These are phyloP conservation scores for Didymosphaeria variabile DNA, from an alignment of 2,329 filamentous ascomycete genomes.

Conservation along the genomic window DNA sequence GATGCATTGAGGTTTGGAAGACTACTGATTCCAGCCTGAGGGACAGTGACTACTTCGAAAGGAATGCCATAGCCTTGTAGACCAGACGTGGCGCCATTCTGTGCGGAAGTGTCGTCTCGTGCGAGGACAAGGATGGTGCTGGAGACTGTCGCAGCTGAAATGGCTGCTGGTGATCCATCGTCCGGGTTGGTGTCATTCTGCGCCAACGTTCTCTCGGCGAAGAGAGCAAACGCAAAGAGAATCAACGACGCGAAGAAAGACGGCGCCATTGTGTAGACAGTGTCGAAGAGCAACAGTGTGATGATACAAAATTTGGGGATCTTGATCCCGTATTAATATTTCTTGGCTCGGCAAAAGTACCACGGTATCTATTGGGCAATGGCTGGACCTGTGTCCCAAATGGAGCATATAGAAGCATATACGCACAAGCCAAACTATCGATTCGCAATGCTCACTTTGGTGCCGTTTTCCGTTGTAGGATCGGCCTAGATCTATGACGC, in stretches of 20 bases:
- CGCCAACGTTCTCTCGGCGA: constrained; percentile 28
- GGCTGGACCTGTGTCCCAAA: constrained; percentile 33
- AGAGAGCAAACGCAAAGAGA: constrained; percentile 33
- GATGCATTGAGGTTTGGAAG: constrained; percentile 64
- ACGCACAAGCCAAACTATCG: constrained; percentile 37
- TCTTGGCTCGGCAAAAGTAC: constrained; percentile 40
- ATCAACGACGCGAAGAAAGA: constrained; percentile 33
- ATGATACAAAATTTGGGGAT: constrained; percentile 32
- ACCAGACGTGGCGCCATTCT: constrained; percentile 62
- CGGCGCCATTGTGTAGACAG: constrained; percentile 35
- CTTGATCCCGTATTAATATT: constrained; percentile 42
- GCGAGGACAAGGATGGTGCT: constrained; percentile 66
- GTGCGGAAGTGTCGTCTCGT: constrained; percentile 59
- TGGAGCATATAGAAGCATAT: constrained; percentile 32
- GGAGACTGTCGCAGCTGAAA: constrained; percentile 40
- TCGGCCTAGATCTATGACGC: constrained; percentile 31
- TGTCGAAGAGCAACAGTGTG: constrained; percentile 29
- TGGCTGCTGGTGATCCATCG: constrained; percentile 20
- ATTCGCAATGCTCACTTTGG: constrained; percentile 33
- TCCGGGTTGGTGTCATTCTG: background rate
- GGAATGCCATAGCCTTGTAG: constrained; percentile 70
- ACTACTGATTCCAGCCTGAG: constrained; percentile 56
- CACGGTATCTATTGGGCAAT: constrained; percentile 34
- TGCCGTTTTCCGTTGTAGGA: constrained; percentile 15
- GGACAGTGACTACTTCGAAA: constrained; percentile 64